A percentile compares a stretch with the other conserved stretches of the same genome.
These are phyloP conservation scores for Cryptococcus amylolentus DNA, from an alignment of 1,284 basidiomycete genomes.

Conservation along the genomic window DNA sequence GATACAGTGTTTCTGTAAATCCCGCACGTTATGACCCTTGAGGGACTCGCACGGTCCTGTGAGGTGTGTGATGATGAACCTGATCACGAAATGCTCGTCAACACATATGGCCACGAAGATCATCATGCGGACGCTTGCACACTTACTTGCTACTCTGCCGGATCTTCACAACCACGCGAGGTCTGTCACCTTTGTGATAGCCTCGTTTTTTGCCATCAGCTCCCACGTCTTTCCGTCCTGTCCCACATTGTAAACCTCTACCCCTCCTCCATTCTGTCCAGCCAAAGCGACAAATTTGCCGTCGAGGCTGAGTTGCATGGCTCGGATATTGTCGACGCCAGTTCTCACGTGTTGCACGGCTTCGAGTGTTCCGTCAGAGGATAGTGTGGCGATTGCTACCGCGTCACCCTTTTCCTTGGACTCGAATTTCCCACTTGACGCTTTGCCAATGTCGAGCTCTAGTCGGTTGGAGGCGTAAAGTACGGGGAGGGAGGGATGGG, in stretches of 20 bases:
- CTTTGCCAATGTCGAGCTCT: slow-evolving; percentile 33
- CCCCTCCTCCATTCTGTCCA: slow-evolving; percentile 38
- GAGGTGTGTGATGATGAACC: no score
- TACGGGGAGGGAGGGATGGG: slow-evolving; percentile 29
- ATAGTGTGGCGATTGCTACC: slow-evolving; percentile 37
- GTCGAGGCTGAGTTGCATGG: slow-evolving; percentile 39
- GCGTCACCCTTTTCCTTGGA: slow-evolving; percentile 37
- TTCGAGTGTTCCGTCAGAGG: slow-evolving; percentile 25
- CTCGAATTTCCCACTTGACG: slow-evolving; percentile 20
- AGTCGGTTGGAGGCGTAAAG: slow-evolving; percentile 47
- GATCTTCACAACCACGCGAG: slow-evolving; percentile 32
- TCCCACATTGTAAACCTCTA: slow-evolving; percentile 39
- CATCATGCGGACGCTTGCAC: no score
- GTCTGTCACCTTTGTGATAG: slow-evolving; percentile 55
- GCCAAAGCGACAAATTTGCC: slow-evolving; percentile 43
- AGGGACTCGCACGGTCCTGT: no score
- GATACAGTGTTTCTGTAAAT: no score
- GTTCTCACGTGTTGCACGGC: slow-evolving; percentile 35
- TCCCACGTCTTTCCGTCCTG: slow-evolving; percentile 38
- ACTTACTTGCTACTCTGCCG: neutral
- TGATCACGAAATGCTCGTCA: no score
- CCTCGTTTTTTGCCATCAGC: slow-evolving; percentile 61
- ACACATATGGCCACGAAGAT: no score
- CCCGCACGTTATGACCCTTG: no score
- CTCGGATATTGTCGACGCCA: slow-evolving; percentile 37